Evolutionary conservation across 768 basidiomycete genomes (phyloP), one percentile per base, ranked within the genome.

Genomic region (Collybiopsis confluens): DNA sequence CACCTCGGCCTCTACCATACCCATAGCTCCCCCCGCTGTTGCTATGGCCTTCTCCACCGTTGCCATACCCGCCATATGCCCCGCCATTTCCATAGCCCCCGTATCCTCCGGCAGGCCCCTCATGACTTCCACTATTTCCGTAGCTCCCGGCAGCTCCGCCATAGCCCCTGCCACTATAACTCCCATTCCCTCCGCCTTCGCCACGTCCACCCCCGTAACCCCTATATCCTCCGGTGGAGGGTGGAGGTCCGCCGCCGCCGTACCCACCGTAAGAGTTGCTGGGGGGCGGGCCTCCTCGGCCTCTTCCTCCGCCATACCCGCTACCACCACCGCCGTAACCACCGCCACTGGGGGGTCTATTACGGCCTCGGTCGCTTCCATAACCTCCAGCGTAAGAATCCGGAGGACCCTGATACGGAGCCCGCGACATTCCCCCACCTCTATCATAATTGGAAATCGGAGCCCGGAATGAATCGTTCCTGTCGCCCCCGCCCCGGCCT

Each of bases 381-480:
- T 52, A 30, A 26, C 53, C 26, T 2, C 45, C 54, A 52, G 47
- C 47, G 41, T 56, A 56, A 20, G 48, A 18, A 18, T 50, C 36
- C 36, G 52, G 61, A 44, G 64, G 68, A 48, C 66, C 71, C 54
- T 68, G 71, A 56, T 73, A 71, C 28, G 64, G 59, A 30, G 21
- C 52, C 10, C 52, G 52, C 15, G 27, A 28, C n/a, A 44, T 43
- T 23, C 47, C 33, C 23, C 33, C 65, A 47, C 65, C 67, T 54
- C 70, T 60, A 54, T 72, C 73, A 50, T 65, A 72, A 51, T 69
- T 76, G 3, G 43, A 26, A 26, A 6, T 33, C 30, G 13, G 5
- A 33, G 70, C 58, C 11, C 77, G 72, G 68, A 76, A 79, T n/a
- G 73, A 71, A 55, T 78, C 77, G 52, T 75, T 75, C 28, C 73